phyloP scores from a whole-genome alignment of 2,329 filamentous ascomycete genomes.

The Thielaviopsis euricoi region DNA sequence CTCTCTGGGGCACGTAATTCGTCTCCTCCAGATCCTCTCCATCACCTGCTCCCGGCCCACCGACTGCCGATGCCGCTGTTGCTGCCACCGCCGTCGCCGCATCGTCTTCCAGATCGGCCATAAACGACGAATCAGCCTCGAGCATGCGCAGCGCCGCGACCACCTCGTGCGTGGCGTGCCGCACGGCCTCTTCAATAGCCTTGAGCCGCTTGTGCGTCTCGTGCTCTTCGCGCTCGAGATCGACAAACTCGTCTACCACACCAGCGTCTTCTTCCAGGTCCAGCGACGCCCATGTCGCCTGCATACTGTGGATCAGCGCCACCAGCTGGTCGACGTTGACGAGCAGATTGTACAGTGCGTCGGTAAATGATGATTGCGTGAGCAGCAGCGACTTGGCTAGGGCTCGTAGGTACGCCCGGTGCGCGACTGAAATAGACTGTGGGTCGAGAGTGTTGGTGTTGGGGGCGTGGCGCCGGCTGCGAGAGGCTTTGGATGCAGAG shows the following conservation, averaged over 20 bases:
- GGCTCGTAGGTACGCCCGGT: conserved; percentile 57
- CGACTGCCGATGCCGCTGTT: conserved; percentile 16
- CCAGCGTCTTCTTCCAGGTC: conserved; percentile 73
- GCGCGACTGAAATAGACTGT: conserved; percentile 65
- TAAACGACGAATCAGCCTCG: conserved; percentile 28
- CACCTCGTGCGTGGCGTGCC: conserved; percentile 49
- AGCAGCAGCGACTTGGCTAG: conserved; percentile 52
- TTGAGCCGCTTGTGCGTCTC: conserved; percentile 50
- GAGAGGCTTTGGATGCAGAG: conserved; percentile 3
- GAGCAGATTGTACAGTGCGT: conserved; percentile 48
- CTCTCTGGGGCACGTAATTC: conserved; percentile 50
- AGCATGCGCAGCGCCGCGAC: conserved; percentile 36
- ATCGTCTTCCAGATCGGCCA: conserved; percentile 27
- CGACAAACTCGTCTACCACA: conserved; percentile 58
- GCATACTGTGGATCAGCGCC: conserved; percentile 57
- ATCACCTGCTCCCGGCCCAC: conserved; percentile 25
- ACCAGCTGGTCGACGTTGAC: conserved; percentile 68
- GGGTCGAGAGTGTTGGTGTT: conserved; percentile 46
- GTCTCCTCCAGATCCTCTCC: conserved; percentile 14
- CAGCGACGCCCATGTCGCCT: conserved; percentile 58
- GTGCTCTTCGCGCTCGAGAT: conserved; percentile 55
- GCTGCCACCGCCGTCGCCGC: conserved; percentile 17
- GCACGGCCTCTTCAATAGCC: conserved; percentile 46
- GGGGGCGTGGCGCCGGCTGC: conserved; percentile 13
- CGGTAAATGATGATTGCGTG: conserved; percentile 45